phyloP scores from a whole-genome alignment of 148 eudicot genomes.

The Amaranthus cruentus region DNA sequence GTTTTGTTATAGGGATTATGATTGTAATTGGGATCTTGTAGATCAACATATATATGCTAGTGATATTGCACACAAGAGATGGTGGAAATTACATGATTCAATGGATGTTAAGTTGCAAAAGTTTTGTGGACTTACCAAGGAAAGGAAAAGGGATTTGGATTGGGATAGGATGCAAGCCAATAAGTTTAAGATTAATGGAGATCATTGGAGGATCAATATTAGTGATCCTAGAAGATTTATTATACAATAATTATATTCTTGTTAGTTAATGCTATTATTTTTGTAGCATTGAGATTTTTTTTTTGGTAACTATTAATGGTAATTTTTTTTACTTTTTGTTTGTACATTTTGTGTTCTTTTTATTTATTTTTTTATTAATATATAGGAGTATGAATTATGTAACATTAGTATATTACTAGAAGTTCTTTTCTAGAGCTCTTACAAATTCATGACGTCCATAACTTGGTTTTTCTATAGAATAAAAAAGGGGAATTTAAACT shows the following conservation, averaged over 20 bases:
- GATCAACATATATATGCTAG: conserved; percentile 75
- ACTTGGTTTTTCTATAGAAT: too few species aligned
- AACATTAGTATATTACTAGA: too few species aligned
- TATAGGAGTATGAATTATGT: neutral
- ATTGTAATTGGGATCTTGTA: conserved; percentile 70
- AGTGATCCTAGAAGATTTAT: conserved; percentile 55
- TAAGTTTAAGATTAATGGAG: conserved; percentile 39
- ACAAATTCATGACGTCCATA: too few species aligned
- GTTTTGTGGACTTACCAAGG: conserved; percentile 49
- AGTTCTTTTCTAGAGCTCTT: too few species aligned
- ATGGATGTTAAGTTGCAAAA: conserved; percentile 60
- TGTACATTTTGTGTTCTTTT: neutral
- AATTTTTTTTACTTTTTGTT: neutral
- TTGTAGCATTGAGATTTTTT: neutral
- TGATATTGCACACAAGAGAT: conserved; percentile 63
- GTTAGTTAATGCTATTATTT: neutral
- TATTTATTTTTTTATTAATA: neutral
- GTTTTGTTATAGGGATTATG: conserved; percentile 88
- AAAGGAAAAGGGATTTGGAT: conserved; percentile 56
- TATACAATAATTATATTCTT: neutral
- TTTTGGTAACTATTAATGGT: neutral
- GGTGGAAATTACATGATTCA: conserved; percentile 83
- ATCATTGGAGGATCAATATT: conserved; percentile 71
- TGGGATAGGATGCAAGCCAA: conserved; percentile 59
- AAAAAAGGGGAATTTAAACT: too few species aligned